These are phyloP conservation scores for Kalmusia sp. DNA, from an alignment of 2,329 filamentous ascomycete species.

Conservation along the genomic window DNA sequence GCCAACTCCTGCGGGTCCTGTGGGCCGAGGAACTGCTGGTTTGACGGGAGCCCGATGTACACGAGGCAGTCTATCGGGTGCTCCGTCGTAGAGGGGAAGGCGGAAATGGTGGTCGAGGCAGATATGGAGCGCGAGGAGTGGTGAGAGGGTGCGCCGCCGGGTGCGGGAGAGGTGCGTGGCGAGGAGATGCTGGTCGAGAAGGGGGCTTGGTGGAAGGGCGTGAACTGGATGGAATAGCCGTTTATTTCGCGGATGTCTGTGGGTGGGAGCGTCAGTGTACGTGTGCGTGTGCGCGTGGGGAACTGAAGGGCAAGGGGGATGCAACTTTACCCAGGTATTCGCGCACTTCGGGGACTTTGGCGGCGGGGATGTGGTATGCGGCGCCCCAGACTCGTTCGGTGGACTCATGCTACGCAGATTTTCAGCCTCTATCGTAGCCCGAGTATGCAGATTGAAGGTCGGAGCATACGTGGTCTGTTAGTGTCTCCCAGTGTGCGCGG, in stretches of 20 bases:
- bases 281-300: too few species aligned
- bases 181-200: too few species aligned
- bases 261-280: too few species aligned
- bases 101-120: constrained; percentile 37
- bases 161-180: constrained; percentile 37
- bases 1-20: constrained; percentile 82
- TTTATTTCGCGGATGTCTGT: constrained; percentile 93
- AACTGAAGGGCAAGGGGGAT: too few species aligned
- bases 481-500: constrained; percentile 78
- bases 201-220: constrained; percentile 75
- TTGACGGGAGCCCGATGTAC: constrained; percentile 93
- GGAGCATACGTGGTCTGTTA: constrained; percentile 66
- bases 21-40: constrained; percentile 87
- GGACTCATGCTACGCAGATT: constrained; percentile 47
- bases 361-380: constrained; percentile 81
- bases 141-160: constrained; percentile 42
- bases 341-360: constrained; percentile 79
- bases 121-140: constrained; percentile 5
- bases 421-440: too few species aligned
- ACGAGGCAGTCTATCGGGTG: constrained; percentile 69
- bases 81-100: constrained; percentile 5
- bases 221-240: constrained; percentile 93
- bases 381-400: constrained; percentile 82
- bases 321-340: constrained; percentile 70
- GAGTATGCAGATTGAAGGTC: neutral